A percentile compares a stretch with the other conserved stretches of the same genome.
Evolutionary conservation across 164 flowering plant genomes (phyloP).

Genomic region (Platanus orientalis): DNA sequence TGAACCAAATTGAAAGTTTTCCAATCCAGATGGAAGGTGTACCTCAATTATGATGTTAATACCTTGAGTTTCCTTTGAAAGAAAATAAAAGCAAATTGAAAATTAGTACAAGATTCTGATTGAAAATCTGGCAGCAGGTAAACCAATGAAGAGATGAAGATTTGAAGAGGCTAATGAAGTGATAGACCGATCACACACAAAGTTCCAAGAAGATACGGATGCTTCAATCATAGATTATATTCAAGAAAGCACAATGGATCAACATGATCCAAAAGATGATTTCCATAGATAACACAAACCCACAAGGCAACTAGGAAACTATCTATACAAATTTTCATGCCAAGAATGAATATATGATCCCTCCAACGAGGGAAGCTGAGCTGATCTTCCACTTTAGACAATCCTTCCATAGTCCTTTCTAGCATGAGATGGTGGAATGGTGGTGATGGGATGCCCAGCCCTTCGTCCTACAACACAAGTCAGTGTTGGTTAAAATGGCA

Average conservation of each 20-base stretch:
- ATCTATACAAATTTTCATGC: conserved; percentile 28
- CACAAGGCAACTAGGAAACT: conserved; percentile 22
- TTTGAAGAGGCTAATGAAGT: not conserved
- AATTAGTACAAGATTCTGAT: not conserved
- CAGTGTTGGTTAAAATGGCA: conserved; percentile 10
- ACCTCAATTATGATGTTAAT: conserved; percentile 6
- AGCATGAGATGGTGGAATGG: conserved; percentile 62
- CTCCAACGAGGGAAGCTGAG: conserved; percentile 6
- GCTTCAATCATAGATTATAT: conserved; percentile 32
- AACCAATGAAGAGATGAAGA: not conserved
- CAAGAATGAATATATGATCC: conserved; percentile 24
- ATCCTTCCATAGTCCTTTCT: conserved; percentile 74
- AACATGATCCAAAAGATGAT: conserved; percentile 13
- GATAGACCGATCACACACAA: not conserved
- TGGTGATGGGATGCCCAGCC: conserved; percentile 45
- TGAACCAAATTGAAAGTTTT: not conserved
- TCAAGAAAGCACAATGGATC: conserved; percentile 42
- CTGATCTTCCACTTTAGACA: conserved; percentile 21
- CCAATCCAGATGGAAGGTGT: conserved; percentile 3
- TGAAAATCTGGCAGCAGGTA: conserved; percentile 3
- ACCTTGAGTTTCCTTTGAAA: too few species aligned
- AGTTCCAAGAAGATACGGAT: conserved; percentile 8
- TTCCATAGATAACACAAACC: conserved; percentile 24
- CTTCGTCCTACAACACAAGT: conserved; percentile 57
- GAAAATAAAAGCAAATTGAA: too few species aligned